These are phyloP conservation scores for Diatrype stigma DNA, from an alignment of 2,329 filamentous ascomycete genomes.

Conservation along the genomic window DNA sequence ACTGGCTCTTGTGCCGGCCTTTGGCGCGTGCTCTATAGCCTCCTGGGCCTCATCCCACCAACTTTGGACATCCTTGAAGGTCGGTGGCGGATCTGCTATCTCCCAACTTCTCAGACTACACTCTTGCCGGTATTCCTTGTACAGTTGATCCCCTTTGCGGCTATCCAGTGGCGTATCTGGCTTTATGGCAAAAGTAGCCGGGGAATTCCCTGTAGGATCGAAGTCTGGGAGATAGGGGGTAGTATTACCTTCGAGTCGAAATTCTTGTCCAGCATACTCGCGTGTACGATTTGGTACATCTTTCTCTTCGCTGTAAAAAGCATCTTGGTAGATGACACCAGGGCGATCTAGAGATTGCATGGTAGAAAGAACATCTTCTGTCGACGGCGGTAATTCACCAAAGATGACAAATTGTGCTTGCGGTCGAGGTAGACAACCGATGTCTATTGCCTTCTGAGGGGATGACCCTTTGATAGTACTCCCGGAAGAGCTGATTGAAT, in stretches of 20 bases:
- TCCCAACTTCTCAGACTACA: slow-evolving; percentile 74
- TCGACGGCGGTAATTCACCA: slow-evolving; percentile 28
- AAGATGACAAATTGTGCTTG: slow-evolving; percentile 27
- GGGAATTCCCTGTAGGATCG: slow-evolving; percentile 56
- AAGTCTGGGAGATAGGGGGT: slow-evolving; percentile 79
- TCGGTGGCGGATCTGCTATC: slow-evolving; percentile 66
- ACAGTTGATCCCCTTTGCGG: slow-evolving; percentile 43
- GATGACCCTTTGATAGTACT: slow-evolving; percentile 9
- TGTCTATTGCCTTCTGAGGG: slow-evolving; percentile 9
- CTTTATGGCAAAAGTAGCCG: slow-evolving; percentile 52
- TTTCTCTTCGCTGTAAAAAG: slow-evolving; percentile 77
- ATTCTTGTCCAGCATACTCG: slow-evolving; percentile 86
- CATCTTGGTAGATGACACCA: slow-evolving; percentile 74
- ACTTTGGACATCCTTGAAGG: slow-evolving; percentile 59
- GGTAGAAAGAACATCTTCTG: slow-evolving; percentile 46
- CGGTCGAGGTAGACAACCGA: slow-evolving; percentile 21
- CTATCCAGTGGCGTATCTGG: slow-evolving; percentile 44
- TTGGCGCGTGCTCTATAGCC: slow-evolving; percentile 8
- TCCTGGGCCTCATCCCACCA: slow-evolving; percentile 56
- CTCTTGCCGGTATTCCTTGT: slow-evolving; percentile 47
- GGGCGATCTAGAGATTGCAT: slow-evolving; percentile 57
- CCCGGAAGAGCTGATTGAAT: slow-evolving; percentile 12
- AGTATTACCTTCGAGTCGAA: slow-evolving; percentile 69
- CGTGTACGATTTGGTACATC: slow-evolving; percentile 74
- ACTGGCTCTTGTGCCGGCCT: slow-evolving; percentile 15